Evolutionary conservation across 805 yeast genomes (phyloP).

Genomic region (Candida chilensis): DNA sequence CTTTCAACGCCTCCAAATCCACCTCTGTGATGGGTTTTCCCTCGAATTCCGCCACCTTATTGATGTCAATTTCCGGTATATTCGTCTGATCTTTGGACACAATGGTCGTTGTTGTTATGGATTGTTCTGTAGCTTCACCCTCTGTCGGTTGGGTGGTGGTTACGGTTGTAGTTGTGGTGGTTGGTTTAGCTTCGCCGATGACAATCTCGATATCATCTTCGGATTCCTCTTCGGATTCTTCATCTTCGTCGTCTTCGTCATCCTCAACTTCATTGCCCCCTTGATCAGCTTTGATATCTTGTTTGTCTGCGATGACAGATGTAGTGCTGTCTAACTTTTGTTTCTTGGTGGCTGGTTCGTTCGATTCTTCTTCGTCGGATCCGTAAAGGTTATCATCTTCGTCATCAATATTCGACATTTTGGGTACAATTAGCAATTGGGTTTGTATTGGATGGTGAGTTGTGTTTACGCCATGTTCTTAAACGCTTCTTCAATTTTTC

Average conservation of each 20-base stretch:
- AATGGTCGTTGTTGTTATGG: conserved; percentile 24
- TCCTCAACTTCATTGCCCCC: conserved; percentile 15
- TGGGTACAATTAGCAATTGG: background rate
- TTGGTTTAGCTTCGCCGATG: conserved; percentile 35
- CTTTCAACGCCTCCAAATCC: conserved; percentile 72
- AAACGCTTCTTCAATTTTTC: background rate
- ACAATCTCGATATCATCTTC: conserved; percentile 80
- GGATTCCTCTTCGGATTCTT: conserved; percentile 36
- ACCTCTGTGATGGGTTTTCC: conserved; percentile 80
- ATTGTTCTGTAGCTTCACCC: conserved; percentile 9
- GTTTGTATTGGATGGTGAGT: background rate
- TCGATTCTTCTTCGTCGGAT: conserved; percentile 28
- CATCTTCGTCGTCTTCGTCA: conserved; percentile 34
- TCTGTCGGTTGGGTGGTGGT: conserved; percentile 4
- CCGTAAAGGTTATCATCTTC: conserved; percentile 67
- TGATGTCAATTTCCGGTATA: conserved; percentile 50
- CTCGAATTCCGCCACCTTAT: conserved; percentile 62
- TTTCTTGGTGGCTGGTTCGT: conserved; percentile 14
- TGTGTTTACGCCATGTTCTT: background rate
- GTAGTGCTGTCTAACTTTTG: conserved; percentile 8
- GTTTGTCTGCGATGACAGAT: conserved; percentile 4
- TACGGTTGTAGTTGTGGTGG: conserved; percentile 7
- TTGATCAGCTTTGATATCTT: conserved; percentile 5
- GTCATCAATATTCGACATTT: conserved; percentile 35
- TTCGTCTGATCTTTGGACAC: conserved; percentile 18